Evolutionary conservation across 306 rosid species (phyloP), one percentile per base, ranked within the genome.

Genomic region (Morella rubra): DNA sequence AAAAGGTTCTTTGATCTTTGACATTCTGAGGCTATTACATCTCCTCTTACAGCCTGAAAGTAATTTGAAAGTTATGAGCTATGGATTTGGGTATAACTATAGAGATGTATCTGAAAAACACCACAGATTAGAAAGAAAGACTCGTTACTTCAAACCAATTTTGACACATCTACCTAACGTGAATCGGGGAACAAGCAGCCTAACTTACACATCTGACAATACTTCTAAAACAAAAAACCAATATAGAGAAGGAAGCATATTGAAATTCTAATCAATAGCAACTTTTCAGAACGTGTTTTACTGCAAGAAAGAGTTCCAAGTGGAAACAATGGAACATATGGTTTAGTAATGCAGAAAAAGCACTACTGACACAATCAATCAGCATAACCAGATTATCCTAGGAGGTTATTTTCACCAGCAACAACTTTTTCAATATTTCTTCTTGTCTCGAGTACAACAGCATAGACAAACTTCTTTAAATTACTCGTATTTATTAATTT

Each of bases 41-140:
- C 90, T 73, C 94, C 93, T 0, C 96, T 90, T 22, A 85, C 8
- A 51, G 89, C 91, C 98, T 93, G 87, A 71, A 78, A 86, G 78
- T 46, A 66, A 73, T 62, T 64, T 6, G 62, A 41, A 19, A 44
- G 79, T 55, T 65, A 20, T 76, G 52, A 81, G 61, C 40, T 32
- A 53, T 12, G 44, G 18, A 64, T 40, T 9, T 7, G 24, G 59
- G 32, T 27, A 51, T 62, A 66, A 50, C 27, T 3, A 51, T 15
- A 56, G 42, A 60, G 55, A 32, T 53, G 44, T 40, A 54, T 4
- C 54, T 12, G 52, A 56, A 19, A 18, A 37, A n/a, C 40, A 19
- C 5, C 47, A 41, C 24, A 20, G 18, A 13, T 18, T 40, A 54
- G 20, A 13, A 62, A 15, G n/a, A 65, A 40, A 65, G 71, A 41